Evolutionary conservation across 306 rosid genomes (phyloP).

Genomic region (Malus sylvestris): DNA sequence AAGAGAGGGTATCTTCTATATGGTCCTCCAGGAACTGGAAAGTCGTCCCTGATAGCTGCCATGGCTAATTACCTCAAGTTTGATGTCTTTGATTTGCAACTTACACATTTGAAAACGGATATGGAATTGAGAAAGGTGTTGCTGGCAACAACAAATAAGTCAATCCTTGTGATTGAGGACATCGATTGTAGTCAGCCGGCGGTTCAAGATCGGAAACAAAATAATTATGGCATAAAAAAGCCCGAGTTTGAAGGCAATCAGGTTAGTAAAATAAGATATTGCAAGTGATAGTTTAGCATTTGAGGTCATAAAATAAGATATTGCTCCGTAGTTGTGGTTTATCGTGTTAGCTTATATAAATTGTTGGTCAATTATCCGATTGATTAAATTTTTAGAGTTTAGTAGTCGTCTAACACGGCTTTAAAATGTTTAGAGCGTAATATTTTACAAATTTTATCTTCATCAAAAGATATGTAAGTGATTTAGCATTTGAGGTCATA

Average conservation of each 20-base stretch:
- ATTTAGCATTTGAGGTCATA: too few relatives aligned
- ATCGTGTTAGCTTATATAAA: too few relatives aligned
- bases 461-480: too few relatives aligned
- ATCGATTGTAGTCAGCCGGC: slow-evolving; percentile 18
- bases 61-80: slow-evolving; percentile 28
- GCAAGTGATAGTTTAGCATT: too few relatives aligned
- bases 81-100: slow-evolving; percentile 25
- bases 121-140: slow-evolving; percentile 18
- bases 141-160: slow-evolving; percentile 8
- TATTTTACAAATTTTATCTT: background rate
- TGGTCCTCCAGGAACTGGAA: slow-evolving; percentile 29
- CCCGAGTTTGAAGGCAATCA: background rate
- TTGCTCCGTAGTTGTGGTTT: too few relatives aligned
- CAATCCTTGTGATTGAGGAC: slow-evolving; percentile 27
- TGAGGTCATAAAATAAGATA: too few relatives aligned
- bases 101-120: slow-evolving; percentile 10
- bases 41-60: slow-evolving; percentile 26
- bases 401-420: too few relatives aligned
- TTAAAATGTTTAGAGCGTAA: too few relatives aligned
- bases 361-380: too few relatives aligned
- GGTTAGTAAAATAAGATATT: background rate
- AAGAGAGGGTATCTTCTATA: slow-evolving; percentile 25
- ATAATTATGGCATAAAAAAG: background rate
- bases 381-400: too few relatives aligned
- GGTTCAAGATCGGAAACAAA: background rate